phyloP scores from a whole-genome alignment of 1,139 yeast species.

The Groenewaldozyma auringiensis region DNA sequence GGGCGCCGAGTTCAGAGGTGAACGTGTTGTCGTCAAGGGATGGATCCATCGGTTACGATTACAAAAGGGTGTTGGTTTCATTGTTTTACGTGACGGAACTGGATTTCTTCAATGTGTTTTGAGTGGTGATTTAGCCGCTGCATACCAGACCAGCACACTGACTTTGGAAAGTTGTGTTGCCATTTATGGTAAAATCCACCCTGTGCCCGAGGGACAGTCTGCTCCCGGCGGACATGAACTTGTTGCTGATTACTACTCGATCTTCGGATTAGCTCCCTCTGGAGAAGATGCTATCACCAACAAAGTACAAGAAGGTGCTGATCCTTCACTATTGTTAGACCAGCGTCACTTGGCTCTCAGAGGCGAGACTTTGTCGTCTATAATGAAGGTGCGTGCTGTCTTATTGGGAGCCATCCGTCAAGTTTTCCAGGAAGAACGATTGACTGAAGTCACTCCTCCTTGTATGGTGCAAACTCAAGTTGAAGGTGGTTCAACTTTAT shows the following conservation, averaged over 20 bases:
- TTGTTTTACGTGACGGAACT: constrained; percentile 91
- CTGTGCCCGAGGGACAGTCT: constrained; percentile 89
- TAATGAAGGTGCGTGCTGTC: constrained; percentile 89
- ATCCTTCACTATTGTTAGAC: constrained; percentile 84
- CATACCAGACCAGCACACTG: constrained; percentile 73
- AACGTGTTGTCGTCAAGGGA: constrained; percentile 74
- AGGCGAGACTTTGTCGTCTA: constrained; percentile 92
- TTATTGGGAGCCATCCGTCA: constrained; percentile 67
- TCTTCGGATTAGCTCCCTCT: constrained; percentile 89
- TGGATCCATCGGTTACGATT: constrained; percentile 94
- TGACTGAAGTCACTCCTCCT: constrained; percentile 95
- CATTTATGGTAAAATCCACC: constrained; percentile 70
- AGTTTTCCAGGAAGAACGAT: constrained; percentile 64
- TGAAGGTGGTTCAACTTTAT: constrained; percentile 97
- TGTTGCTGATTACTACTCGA: constrained; percentile 78
- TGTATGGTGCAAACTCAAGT: constrained; percentile 99
- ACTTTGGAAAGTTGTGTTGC: constrained; percentile 82
- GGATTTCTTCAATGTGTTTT: constrained; percentile 86
- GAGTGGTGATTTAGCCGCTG: constrained; percentile 86
- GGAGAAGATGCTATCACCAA: constrained; percentile 95
- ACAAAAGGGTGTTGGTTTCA: constrained; percentile 86
- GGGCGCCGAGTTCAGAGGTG: constrained; percentile 43
- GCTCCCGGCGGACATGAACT: constrained; percentile 99
- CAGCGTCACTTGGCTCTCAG: constrained; percentile 92
- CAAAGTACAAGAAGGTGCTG: constrained; percentile 89